Conservation (phyloP, 768 basidiomycete species). For the Daedalea quercina region DNA sequence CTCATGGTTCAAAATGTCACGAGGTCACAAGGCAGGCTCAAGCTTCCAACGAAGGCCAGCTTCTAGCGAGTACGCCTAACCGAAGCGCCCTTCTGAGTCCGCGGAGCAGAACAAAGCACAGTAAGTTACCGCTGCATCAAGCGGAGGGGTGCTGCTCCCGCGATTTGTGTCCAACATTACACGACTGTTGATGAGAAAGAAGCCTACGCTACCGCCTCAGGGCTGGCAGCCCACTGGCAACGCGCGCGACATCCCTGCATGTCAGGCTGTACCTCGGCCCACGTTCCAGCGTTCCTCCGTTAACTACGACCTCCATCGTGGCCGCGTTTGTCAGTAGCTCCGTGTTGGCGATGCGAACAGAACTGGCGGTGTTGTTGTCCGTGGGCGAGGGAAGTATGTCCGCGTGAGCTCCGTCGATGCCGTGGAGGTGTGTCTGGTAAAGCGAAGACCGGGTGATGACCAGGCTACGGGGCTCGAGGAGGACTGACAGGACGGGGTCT, state of each 20-base stretch:
- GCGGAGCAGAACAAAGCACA: no score
- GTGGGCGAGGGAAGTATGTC: slow-evolving; percentile 36
- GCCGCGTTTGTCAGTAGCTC: slow-evolving; percentile 37
- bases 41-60: no score
- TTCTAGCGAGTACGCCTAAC: no score
- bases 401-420: slow-evolving; percentile 54
- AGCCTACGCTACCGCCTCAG: slow-evolving; percentile 16
- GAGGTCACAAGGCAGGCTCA: no score
- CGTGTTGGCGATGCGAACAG: slow-evolving; percentile 49
- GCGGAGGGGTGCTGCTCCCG: no score
- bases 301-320: slow-evolving; percentile 30
- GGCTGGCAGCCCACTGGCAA: slow-evolving; percentile 29
- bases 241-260: slow-evolving; percentile 74
- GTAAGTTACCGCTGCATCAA: no score
- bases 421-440: slow-evolving; percentile 73
- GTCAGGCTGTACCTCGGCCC: slow-evolving; percentile 74
- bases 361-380: slow-evolving; percentile 20
- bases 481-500: slow-evolving; percentile 58
- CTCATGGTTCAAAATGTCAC: no score
- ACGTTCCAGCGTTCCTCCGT: slow-evolving; percentile 51
- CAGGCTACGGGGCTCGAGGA: slow-evolving; percentile 83
- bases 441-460: slow-evolving; percentile 66
- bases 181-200: no score
- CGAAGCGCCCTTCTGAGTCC: no score
- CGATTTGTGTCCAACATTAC: no score